A percentile compares a stretch with the other conserved stretches of the same genome.
phyloP scores from a whole-genome alignment of 78 protist genomes.

The Dictyostelium purpureum region DNA sequence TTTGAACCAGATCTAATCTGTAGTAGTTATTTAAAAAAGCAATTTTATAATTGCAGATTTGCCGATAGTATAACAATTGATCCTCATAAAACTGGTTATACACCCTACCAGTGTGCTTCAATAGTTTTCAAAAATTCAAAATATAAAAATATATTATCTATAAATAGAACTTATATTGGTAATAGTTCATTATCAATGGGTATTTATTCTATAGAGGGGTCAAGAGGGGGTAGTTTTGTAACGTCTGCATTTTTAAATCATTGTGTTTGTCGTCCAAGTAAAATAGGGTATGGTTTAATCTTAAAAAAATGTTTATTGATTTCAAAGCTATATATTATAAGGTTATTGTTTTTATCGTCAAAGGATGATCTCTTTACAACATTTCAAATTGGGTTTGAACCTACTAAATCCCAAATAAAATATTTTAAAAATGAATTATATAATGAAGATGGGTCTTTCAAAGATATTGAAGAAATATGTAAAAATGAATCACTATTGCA shows the following conservation, averaged over 20 bases:
- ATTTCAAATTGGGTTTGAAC: too few relatives aligned
- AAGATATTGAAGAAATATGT: too few relatives aligned
- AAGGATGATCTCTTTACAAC: too few relatives aligned
- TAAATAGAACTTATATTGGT: neutral
- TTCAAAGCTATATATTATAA: neutral
- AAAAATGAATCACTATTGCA: too few relatives aligned
- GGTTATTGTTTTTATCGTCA: too few relatives aligned
- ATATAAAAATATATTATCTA: neutral
- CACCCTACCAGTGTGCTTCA: neutral
- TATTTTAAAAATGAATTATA: too few relatives aligned
- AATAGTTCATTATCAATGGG: neutral
- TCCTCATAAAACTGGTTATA: conserved; percentile 12
- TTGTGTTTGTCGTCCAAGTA: neutral
- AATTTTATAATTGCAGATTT: neutral
- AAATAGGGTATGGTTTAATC: neutral
- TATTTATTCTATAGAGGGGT: neutral
- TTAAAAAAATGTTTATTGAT: neutral
- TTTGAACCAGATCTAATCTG: neutral
- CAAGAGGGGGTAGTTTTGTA: neutral
- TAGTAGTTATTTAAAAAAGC: neutral
- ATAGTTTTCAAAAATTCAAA: neutral
- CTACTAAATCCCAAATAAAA: too few relatives aligned
- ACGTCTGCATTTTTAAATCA: neutral
- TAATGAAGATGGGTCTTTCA: too few relatives aligned
- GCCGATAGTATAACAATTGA: neutral